Evolutionary conservation across 1,284 basidiomycete genomes (phyloP).

Genomic region (Omphalotus olearius): DNA sequence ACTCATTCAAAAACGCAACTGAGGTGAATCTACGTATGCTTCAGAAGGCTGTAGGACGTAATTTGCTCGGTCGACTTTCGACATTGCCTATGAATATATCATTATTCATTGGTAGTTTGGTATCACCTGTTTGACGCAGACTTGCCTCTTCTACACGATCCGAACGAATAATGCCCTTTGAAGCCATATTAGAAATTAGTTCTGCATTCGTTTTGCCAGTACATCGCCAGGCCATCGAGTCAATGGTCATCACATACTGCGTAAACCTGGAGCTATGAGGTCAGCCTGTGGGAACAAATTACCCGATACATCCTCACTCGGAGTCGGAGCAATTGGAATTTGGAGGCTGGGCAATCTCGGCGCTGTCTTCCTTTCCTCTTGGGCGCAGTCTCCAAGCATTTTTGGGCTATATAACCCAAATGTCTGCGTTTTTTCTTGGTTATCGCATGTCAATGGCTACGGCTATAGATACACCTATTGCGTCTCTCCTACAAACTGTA

Average conservation of each 20-base stretch:
- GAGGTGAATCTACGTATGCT: conserved; percentile 80
- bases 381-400: too few species aligned
- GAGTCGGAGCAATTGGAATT: too few species aligned
- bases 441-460: too few species aligned
- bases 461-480: conserved; percentile 9
- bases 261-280: too few species aligned
- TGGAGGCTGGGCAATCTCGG: too few species aligned
- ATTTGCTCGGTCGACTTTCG: conserved; percentile 66
- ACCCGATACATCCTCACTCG: too few species aligned
- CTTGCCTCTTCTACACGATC: conserved; percentile 43
- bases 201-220: conserved; percentile 66
- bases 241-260: too few species aligned
- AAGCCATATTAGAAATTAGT: conserved; percentile 65
- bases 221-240: conserved; percentile 78
- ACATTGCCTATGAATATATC: conserved; percentile 56
- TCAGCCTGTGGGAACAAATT: too few species aligned
- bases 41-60: conserved; percentile 53
- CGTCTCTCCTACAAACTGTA: conserved; percentile 43
- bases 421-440: too few species aligned
- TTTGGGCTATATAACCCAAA: too few species aligned
- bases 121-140: neutral
- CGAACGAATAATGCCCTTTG: conserved; percentile 50
- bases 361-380: too few species aligned
- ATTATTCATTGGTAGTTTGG: neutral
- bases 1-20: conserved; percentile 33